Evolutionary conservation across 345 rosid genomes (phyloP).

Genomic region (Brassica juncea): DNA sequence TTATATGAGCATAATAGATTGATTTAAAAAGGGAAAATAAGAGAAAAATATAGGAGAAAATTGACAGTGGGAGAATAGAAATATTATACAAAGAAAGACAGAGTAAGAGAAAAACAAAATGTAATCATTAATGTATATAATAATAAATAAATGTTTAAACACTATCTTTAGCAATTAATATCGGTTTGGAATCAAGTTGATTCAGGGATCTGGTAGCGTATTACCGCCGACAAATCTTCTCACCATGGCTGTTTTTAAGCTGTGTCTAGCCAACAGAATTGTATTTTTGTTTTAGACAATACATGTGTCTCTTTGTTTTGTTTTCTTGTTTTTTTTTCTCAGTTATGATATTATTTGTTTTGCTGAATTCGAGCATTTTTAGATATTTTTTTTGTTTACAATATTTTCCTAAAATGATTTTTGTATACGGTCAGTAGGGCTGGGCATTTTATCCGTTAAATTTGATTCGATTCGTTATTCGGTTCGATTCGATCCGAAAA

Average conservation of each 20-base stretch:
- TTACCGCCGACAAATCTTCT: conserved; percentile 41
- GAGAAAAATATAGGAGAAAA: background rate
- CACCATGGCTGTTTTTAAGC: conserved; percentile 26
- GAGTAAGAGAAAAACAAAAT: background rate
- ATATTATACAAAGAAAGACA: conserved; percentile 8
- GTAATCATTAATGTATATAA: conserved; percentile 16
- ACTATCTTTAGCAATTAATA: conserved; percentile 8
- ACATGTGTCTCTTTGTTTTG: conserved; percentile 30
- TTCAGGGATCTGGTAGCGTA: conserved; percentile 26
- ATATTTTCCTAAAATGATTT: background rate
- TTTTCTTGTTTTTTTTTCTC: background rate
- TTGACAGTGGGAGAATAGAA: conserved; percentile 13
- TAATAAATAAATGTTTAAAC: background rate
- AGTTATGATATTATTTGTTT: background rate
- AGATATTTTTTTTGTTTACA: background rate
- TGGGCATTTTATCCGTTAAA: too few species aligned
- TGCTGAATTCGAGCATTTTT: background rate
- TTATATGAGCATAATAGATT: conserved; percentile 17
- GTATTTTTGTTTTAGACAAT: conserved; percentile 30
- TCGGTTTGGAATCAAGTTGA: conserved; percentile 17
- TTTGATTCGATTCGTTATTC: too few species aligned
- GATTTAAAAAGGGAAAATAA: conserved; percentile 19
- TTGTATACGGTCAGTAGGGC: background rate
- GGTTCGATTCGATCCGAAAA: too few species aligned
- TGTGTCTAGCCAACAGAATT: conserved; percentile 26